phyloP scores from a whole-genome alignment of 345 rosid genomes.

The Corchorus capsularis region DNA sequence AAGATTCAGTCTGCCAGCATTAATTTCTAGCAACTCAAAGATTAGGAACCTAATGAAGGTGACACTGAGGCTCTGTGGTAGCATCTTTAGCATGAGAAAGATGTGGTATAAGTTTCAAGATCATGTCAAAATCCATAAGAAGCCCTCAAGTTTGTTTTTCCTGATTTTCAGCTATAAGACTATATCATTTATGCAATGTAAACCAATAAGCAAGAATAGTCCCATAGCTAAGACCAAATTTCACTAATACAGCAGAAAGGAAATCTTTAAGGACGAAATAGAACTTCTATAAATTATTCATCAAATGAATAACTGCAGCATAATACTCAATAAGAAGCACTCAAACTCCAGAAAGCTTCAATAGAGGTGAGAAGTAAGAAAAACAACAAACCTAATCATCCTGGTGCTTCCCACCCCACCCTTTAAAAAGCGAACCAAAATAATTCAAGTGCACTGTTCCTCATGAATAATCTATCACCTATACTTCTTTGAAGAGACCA shows the following conservation, averaged over 20 bases:
- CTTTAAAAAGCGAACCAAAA: background rate
- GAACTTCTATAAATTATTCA: background rate
- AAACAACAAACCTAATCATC: background rate
- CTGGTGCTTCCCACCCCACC: background rate
- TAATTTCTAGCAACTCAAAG: slow-evolving; percentile 12
- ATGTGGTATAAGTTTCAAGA: background rate
- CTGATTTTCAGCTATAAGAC: slow-evolving; percentile 5
- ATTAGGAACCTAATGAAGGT: slow-evolving; percentile 1
- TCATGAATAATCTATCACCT: background rate
- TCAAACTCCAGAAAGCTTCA: background rate
- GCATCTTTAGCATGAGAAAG: slow-evolving; percentile 9
- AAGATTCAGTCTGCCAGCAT: slow-evolving; percentile 19
- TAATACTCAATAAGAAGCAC: background rate
- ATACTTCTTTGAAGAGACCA: background rate
- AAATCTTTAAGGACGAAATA: background rate
- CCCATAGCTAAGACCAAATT: background rate
- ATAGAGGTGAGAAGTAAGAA: background rate
- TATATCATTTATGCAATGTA: background rate
- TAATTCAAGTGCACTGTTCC: background rate
- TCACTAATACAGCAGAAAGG: background rate
- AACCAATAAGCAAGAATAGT: background rate
- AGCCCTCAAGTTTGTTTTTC: slow-evolving; percentile 6
- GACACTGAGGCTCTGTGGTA: background rate
- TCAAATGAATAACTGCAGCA: slow-evolving; percentile 4
- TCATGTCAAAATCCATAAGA: slow-evolving; percentile 18